A percentile compares a stretch with the other conserved stretches of the same genome.
Evolutionary conservation across 1,139 yeast genomes (phyloP).

Genomic region (Arxiozyma bovina): DNA sequence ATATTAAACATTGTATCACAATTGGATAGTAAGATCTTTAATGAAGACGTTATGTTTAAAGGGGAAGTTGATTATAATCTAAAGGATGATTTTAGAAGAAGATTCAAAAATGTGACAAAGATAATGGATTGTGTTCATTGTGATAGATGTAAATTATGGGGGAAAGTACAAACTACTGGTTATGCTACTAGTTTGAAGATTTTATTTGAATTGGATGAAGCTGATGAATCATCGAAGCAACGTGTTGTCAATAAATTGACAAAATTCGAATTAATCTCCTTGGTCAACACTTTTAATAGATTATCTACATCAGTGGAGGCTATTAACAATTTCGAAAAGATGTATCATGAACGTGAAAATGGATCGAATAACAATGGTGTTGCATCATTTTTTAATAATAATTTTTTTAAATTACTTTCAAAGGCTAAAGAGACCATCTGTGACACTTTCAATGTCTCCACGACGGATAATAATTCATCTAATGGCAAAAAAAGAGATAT

Average conservation of each 20-base stretch:
- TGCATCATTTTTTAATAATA: conserved; percentile 25
- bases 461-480: conserved; percentile 9
- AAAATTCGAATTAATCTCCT: conserved; percentile 81
- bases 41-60: conserved; percentile 50
- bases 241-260: conserved; percentile 45
- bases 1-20: conserved; percentile 35
- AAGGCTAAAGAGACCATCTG: conserved; percentile 19
- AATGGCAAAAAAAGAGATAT: conserved; percentile 1
- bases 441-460: conserved; percentile 10
- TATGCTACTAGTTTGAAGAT: conserved; percentile 93
- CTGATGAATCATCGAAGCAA: conserved; percentile 35
- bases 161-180: conserved; percentile 92
- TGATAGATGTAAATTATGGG: conserved; percentile 97
- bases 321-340: conserved; percentile 56
- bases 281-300: conserved; percentile 86
- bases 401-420: conserved; percentile 25
- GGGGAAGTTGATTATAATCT: conserved; percentile 34
- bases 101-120: conserved; percentile 82
- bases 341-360: conserved; percentile 36
- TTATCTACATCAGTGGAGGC: conserved; percentile 76
- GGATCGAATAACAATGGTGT: conserved; percentile 13
- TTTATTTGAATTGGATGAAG: conserved; percentile 58
- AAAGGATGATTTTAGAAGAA: conserved; percentile 71
- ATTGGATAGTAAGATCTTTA: conserved; percentile 45
- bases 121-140: conserved; percentile 98